Base-by-base conservation (phyloP, 768 basidiomycete species). In the Xerocomus spinulosus region DNA sequence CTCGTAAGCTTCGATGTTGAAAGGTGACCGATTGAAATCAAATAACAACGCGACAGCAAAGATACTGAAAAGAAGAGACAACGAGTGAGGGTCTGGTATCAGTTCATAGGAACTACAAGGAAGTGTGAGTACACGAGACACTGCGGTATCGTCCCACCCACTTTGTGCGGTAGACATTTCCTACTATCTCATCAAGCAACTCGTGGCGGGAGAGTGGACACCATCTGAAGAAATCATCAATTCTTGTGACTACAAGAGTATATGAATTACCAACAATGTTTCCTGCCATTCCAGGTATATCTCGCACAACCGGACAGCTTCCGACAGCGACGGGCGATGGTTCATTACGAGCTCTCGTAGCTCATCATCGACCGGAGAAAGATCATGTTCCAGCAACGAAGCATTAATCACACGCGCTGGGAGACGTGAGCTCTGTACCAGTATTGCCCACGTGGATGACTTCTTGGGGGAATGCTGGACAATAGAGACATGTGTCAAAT, bases 21-120 rank as follows among this genome's bases (percentile, higher is more conserved):
- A 77, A 32, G 80, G 68, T 2, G 73, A 73, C 7, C 64, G 60
- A 40, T 67, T 58, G 5, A 73, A 70, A 57, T 85, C 82, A 52
- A 85, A 81, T n/a, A 86, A 69, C 0, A 74, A 67, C 0, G 77
- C 85, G 21, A 89, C 72, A 5, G 85, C 78, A 52, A 90, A 81
- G 12, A 87, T 62, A 35, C 76, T 74, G 59, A 82, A 85, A 17
- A 89, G 70, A 23, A 88, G 71, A 0, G 84, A 72, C 14, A 87
- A 67, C 1, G 75, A 65, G 49, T 86, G 81, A n/a, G 75, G 66
- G n/a, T 62, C 64, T 8, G 69, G 60, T 38, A 73, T 53, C 7
- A 54, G 56, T 37, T 72, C 71, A 12, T 70, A 71, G 4, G 68
- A 70, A 13, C 76, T 76, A 47, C 24, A n/a, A 29, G 50, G 39